Conservation (phyloP, 2,329 filamentous ascomycete species). For the Colletotrichum horii region DNA sequence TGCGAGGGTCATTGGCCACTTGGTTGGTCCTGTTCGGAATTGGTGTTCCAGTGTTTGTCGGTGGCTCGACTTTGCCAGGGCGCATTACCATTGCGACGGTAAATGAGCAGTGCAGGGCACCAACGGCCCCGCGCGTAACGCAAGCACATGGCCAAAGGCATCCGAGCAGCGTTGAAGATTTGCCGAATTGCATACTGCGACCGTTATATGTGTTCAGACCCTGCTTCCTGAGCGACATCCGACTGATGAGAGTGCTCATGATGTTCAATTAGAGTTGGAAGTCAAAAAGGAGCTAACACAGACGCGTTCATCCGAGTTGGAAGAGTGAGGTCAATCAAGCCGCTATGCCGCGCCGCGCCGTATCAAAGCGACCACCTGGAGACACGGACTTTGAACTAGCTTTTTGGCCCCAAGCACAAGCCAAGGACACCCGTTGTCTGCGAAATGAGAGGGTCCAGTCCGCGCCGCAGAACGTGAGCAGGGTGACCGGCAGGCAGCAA, state of each 20-base stretch:
- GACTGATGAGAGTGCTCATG: background rate
- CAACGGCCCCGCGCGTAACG: background rate
- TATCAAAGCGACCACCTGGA: background rate
- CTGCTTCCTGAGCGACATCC: background rate
- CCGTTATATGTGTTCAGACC: background rate
- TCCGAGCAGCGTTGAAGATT: background rate
- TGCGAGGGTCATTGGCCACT: background rate
- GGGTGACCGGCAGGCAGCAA: background rate
- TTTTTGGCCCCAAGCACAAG: background rate
- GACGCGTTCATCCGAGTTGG: background rate
- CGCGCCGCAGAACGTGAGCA: background rate
- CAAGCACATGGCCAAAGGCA: background rate
- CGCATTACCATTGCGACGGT: conserved; percentile 15
- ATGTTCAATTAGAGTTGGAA: conserved; percentile 21
- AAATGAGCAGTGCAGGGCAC: conserved; percentile 12
- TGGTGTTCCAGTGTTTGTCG: background rate
- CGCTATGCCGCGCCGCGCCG: background rate
- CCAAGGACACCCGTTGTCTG: background rate
- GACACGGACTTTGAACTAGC: background rate
- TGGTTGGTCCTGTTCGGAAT: background rate
- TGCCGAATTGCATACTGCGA: background rate
- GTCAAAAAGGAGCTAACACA: conserved; percentile 1
- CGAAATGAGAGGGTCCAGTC: background rate
- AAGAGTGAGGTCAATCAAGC: background rate
- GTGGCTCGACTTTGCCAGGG: background rate